phyloP scores from a whole-genome alignment of 495 filamentous ascomycete genomes.

The Filosporella fistucella region DNA sequence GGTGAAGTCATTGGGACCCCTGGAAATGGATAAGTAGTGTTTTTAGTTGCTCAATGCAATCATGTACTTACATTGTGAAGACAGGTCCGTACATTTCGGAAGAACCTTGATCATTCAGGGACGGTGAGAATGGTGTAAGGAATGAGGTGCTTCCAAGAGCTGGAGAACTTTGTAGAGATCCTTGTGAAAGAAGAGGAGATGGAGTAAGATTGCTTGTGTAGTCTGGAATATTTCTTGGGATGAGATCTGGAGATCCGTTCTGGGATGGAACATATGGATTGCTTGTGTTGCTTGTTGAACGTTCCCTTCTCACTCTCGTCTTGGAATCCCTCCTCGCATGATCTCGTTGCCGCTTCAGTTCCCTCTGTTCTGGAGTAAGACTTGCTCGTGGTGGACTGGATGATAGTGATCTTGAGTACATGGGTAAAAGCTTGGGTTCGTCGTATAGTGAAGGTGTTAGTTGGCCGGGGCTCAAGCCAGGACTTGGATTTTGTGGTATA shows the following conservation, averaged over 20 bases:
- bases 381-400: conserved; percentile 22
- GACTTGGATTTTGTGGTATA: conserved; percentile 16
- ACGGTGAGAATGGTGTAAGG: conserved; percentile 14
- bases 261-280: conserved; percentile 22
- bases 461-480: conserved; percentile 10
- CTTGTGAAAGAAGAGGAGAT: conserved; percentile 22
- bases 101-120: conserved; percentile 8
- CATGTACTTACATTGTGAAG: conserved; percentile 19
- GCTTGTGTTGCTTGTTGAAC: conserved; percentile 25
- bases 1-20: conserved; percentile 20
- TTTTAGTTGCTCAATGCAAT: conserved; percentile 1
- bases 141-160: conserved; percentile 15
- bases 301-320: conserved; percentile 21
- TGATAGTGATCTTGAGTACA: conserved; percentile 22
- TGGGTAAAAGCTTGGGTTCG: conserved; percentile 20
- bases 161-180: conserved; percentile 18
- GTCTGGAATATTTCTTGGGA: conserved; percentile 20
- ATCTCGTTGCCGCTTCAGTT: conserved; percentile 25
- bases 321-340: conserved; percentile 23
- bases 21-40: no score
- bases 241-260: conserved; percentile 18
- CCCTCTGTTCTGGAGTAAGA: conserved; percentile 26
- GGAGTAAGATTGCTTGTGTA: conserved; percentile 19
- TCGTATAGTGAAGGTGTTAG: conserved; percentile 16
- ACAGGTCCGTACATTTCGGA: conserved; percentile 21